Percentiles rank a stretch among this genome's conserved stretches.
Evolutionary conservation across 2,329 filamentous ascomycete genomes (phyloP).

Genomic region (Phialophora expanda): DNA sequence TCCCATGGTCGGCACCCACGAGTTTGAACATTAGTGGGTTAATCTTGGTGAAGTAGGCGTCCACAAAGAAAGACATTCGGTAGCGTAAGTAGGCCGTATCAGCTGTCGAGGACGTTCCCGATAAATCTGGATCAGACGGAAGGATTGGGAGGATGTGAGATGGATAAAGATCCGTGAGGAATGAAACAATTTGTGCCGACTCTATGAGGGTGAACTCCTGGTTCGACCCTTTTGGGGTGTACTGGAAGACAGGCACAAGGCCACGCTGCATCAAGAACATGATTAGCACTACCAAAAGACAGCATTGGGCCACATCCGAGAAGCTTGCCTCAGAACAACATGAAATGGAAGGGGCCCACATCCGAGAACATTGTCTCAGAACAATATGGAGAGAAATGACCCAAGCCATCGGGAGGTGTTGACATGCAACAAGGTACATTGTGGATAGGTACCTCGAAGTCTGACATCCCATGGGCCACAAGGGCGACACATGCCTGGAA

Average conservation of each 20-base stretch:
- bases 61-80: constrained; percentile 72
- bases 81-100: constrained; percentile 67
- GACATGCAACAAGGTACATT: too few species aligned
- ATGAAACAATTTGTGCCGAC: constrained; percentile 74
- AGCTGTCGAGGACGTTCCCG: constrained; percentile 49
- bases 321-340: too few species aligned
- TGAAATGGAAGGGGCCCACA: too few species aligned
- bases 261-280: constrained; percentile 58
- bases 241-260: constrained; percentile 69
- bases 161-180: constrained; percentile 71
- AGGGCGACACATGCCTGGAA: neutral
- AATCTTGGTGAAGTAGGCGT: constrained; percentile 70
- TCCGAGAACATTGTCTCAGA: too few species aligned
- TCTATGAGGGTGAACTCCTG: constrained; percentile 74
- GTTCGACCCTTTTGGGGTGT: constrained; percentile 15
- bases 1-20: constrained; percentile 54
- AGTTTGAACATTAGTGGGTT: constrained; percentile 55
- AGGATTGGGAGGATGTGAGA: constrained; percentile 61
- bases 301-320: too few species aligned
- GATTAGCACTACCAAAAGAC: neutral
- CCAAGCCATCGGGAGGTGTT: too few species aligned
- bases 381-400: too few species aligned
- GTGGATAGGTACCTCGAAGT: neutral
- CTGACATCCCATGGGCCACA: neutral
- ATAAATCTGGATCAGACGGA: neutral